Percentiles rank a stretch among this genome's conserved stretches.
Conservation (phyloP, 768 basidiomycete species). For the Trametes cingulata region DNA sequence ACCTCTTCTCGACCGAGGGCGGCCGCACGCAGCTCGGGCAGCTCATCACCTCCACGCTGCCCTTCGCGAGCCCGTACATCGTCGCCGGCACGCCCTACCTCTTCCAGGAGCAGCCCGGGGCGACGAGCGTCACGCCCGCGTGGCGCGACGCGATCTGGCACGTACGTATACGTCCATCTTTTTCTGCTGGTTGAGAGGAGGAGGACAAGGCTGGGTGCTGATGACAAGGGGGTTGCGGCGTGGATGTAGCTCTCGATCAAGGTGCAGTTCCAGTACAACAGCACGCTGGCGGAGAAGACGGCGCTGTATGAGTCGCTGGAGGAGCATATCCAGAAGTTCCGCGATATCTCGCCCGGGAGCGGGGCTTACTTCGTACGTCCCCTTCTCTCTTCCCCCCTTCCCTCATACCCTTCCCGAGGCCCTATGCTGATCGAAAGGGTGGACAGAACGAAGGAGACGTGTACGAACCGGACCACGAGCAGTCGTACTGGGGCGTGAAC, state of each 20-base stretch:
- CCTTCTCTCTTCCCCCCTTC: too few species aligned
- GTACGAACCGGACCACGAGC: conserved; percentile 35
- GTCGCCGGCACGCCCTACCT: conserved; percentile 28
- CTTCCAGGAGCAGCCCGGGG: conserved; percentile 17
- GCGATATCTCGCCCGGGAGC: conserved; percentile 29
- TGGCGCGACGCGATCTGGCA: conserved; percentile 33
- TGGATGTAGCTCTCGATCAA: conserved; percentile 22
- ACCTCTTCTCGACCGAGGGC: conserved; percentile 26
- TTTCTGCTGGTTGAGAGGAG: too few species aligned
- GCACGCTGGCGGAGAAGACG: background rate
- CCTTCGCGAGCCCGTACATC: conserved; percentile 28
- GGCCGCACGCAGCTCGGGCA: conserved; percentile 26
- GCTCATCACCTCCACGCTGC: conserved; percentile 24
- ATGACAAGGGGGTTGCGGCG: too few species aligned
- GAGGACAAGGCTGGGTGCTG: too few species aligned
- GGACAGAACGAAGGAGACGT: conserved; percentile 40
- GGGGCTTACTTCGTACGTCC: conserved; percentile 37
- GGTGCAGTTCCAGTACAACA: conserved; percentile 4
- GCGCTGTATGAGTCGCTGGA: conserved; percentile 4
- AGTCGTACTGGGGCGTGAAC: conserved; percentile 39
- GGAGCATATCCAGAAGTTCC: conserved; percentile 23
- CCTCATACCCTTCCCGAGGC: too few species aligned
- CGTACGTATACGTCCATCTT: too few species aligned
- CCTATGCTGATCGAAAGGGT: too few species aligned
- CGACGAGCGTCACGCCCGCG: conserved; percentile 32